These are phyloP conservation scores for Chaetomium tenue DNA, from an alignment of 495 filamentous ascomycete species.

Conservation along the genomic window DNA sequence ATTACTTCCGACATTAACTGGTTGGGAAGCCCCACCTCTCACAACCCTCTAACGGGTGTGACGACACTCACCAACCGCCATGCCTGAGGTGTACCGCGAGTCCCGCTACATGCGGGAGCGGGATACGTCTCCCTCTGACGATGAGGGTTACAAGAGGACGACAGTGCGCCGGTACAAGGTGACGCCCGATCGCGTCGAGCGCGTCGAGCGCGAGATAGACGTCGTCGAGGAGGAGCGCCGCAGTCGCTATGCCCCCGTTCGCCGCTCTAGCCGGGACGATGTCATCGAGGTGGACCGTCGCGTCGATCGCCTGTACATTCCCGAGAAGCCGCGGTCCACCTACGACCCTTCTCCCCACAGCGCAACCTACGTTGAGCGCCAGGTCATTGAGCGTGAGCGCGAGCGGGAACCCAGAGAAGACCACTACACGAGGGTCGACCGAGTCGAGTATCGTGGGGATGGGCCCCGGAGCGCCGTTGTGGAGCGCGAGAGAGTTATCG, in stretches of 20 bases:
- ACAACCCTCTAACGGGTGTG: constrained; percentile 9
- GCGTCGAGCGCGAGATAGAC: constrained; percentile 43
- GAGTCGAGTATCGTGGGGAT: constrained; percentile 32
- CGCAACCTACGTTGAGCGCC: constrained; percentile 38
- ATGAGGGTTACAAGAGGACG: constrained; percentile 49
- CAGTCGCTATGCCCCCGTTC: constrained; percentile 41
- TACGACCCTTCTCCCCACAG: constrained; percentile 41
- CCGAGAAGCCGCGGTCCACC: constrained; percentile 48
- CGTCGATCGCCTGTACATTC: constrained; percentile 43
- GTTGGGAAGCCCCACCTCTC: constrained; percentile 1
- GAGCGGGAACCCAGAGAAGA: constrained; percentile 50
- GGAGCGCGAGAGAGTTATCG: constrained; percentile 35
- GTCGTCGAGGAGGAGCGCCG: constrained; percentile 53
- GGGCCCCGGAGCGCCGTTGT: constrained; percentile 38
- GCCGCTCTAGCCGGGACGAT: constrained; percentile 37
- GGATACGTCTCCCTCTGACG: constrained; percentile 48
- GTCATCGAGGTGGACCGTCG: constrained; percentile 50
- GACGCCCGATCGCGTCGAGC: constrained; percentile 41
- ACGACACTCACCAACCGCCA: constrained; percentile 26
- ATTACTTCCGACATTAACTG: background rate
- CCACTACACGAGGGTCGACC: constrained; percentile 32
- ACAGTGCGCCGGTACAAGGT: constrained; percentile 59
- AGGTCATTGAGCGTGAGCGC: constrained; percentile 41
- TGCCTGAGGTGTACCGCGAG: constrained; percentile 52
- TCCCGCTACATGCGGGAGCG: constrained; percentile 47